phyloP scores from a whole-genome alignment of 2,329 filamentous ascomycete genomes.

The Monosporascus cannonballus region DNA sequence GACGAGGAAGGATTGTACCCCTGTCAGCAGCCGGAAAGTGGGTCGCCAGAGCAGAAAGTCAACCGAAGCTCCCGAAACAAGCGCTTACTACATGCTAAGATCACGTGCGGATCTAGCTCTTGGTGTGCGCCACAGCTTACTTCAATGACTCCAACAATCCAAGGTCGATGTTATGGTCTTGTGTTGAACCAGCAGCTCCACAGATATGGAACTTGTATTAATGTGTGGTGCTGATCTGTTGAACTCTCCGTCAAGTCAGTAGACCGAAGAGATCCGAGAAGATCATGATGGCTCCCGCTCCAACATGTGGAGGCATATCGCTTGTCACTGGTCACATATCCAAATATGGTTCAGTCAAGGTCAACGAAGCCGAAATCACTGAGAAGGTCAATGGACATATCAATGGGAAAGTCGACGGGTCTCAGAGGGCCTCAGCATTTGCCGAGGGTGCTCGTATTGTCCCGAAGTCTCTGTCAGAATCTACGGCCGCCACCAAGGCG shows the following conservation, averaged over 20 bases:
- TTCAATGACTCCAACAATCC: too few relatives aligned
- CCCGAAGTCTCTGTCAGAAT: not conserved
- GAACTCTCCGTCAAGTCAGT: not conserved
- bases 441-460: not conserved
- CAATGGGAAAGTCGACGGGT: not conserved
- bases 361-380: not conserved
- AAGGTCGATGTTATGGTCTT: too few relatives aligned
- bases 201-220: too few relatives aligned
- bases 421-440: not conserved
- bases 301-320: not conserved
- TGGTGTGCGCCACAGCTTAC: too few relatives aligned
- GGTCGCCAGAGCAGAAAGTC: too few relatives aligned
- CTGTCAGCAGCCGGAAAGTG: too few relatives aligned
- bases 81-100: too few relatives aligned
- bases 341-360: not conserved
- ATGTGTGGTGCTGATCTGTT: not conserved
- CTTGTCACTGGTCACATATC: not conserved
- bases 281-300: not conserved
- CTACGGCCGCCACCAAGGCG: not conserved
- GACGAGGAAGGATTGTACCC: too few relatives aligned
- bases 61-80: too few relatives aligned
- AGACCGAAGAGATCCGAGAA: not conserved
- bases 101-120: too few relatives aligned
- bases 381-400: not conserved
- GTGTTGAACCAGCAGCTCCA: too few relatives aligned